Conservation (phyloP, 345 rosid genomes). For the Euclidium syriacum region DNA sequence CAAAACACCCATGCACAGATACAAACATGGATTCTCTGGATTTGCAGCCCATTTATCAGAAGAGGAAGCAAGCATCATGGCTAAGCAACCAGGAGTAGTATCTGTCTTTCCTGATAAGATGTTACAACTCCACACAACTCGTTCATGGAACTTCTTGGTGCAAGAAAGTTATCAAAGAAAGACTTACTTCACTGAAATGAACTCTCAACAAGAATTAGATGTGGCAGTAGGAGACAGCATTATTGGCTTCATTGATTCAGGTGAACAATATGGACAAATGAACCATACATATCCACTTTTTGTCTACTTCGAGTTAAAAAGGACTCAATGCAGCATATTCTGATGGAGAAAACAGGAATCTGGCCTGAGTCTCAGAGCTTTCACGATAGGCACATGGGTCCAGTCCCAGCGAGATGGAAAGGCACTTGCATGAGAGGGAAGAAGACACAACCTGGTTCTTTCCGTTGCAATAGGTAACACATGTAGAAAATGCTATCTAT, state of each 20-base stretch:
- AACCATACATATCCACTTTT: background rate
- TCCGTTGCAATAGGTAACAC: constrained; percentile 18
- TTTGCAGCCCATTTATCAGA: constrained; percentile 24
- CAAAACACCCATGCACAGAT: constrained; percentile 7
- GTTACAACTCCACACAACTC: constrained; percentile 26
- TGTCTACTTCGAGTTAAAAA: background rate
- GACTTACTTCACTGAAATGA: constrained; percentile 9
- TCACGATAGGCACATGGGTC: constrained; percentile 13
- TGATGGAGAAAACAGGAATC: constrained; percentile 17
- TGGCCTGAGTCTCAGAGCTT: constrained; percentile 28
- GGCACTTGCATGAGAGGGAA: constrained; percentile 29
- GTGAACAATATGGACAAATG: background rate
- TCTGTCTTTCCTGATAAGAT: constrained; percentile 27
- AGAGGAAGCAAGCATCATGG: constrained; percentile 17
- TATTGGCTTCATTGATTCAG: constrained; percentile 26
- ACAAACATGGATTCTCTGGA: constrained; percentile 29
- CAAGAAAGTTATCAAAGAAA: constrained; percentile 30
- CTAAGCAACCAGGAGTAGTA: constrained; percentile 24
- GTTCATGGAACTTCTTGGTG: constrained; percentile 27
- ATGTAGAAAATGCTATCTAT: background rate
- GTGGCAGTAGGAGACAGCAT: constrained; percentile 19
- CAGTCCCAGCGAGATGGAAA: constrained; percentile 25
- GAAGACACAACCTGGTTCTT: constrained; percentile 17
- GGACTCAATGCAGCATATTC: background rate
- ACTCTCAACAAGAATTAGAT: background rate